Percentiles rank a stretch among this genome's conserved stretches.
These are phyloP conservation scores for Limonium bicolor DNA, from an alignment of 148 eudicot genomes.

Conservation along the genomic window DNA sequence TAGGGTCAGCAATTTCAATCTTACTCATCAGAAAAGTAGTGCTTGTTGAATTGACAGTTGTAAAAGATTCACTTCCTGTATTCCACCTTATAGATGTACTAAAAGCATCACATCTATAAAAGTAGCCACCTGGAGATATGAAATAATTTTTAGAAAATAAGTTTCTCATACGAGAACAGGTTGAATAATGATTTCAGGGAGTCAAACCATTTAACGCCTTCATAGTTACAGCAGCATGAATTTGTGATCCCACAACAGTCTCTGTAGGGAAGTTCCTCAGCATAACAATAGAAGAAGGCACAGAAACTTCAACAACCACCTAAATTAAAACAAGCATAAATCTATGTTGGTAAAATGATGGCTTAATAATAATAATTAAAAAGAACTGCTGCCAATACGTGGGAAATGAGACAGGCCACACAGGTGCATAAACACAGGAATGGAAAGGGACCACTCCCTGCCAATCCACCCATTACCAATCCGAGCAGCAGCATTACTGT, in stretches of 20 bases:
- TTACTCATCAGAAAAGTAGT: constrained; percentile 20
- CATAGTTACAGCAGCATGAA: constrained; percentile 72
- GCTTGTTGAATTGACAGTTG: constrained; percentile 33
- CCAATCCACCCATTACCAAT: too few relatives aligned
- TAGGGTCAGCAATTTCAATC: constrained; percentile 9
- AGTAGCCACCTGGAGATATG: constrained; percentile 42
- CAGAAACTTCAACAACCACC: constrained; percentile 61
- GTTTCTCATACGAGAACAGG: background rate
- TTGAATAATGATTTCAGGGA: constrained; percentile 1
- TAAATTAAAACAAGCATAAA: too few relatives aligned
- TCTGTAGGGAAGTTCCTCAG: constrained; percentile 72
- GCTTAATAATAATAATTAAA: too few relatives aligned
- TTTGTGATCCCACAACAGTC: constrained; percentile 61
- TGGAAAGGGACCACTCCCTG: too few relatives aligned
- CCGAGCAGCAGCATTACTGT: too few relatives aligned
- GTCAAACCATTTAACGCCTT: constrained; percentile 47
- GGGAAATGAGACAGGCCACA: too few relatives aligned
- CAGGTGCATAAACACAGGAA: too few relatives aligned
- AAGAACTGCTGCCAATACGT: too few relatives aligned
- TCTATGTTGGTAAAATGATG: too few relatives aligned
- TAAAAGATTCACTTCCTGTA: constrained; percentile 45
- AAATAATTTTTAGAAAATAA: constrained; percentile 5
- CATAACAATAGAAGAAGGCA: constrained; percentile 64
- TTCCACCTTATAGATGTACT: constrained; percentile 49
- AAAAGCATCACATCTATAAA: constrained; percentile 70